A percentile compares a stretch with the other conserved stretches of the same genome.
Conservation (phyloP, 179 eudicot species). For the Pouteria campechiana region DNA sequence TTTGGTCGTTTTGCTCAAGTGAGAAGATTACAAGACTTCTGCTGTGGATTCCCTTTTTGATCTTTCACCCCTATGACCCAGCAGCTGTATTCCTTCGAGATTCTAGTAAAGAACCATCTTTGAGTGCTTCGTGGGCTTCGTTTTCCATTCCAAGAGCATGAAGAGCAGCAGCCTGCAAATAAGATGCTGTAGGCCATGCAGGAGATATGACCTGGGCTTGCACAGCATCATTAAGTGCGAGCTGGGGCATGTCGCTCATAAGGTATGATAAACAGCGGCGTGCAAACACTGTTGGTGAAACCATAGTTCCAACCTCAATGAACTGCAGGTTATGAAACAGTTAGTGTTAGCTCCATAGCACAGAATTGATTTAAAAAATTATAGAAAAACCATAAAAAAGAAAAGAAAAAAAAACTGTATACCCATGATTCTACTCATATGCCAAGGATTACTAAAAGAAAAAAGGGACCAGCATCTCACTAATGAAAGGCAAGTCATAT, state of each 20-base stretch:
- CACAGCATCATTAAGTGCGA: slow-evolving; percentile 53
- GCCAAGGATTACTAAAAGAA: no score
- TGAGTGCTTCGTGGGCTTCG: slow-evolving; percentile 62
- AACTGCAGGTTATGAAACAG: slow-evolving; percentile 25
- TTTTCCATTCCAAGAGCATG: slow-evolving; percentile 46
- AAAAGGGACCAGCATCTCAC: no score
- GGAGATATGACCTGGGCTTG: slow-evolving; percentile 67
- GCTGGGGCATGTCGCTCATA: slow-evolving; percentile 56
- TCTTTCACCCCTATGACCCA: no score
- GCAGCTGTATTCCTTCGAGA: slow-evolving; percentile 20
- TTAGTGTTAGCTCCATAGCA: no score
- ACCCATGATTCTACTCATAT: no score
- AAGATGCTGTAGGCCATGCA: slow-evolving; percentile 59
- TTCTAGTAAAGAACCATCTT: slow-evolving; percentile 54
- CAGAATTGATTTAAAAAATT: no score
- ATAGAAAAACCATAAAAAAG: no score
- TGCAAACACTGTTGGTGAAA: slow-evolving; percentile 63
- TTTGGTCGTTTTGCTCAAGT: no score
- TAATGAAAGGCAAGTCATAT: no score
- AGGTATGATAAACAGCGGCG: slow-evolving; percentile 66
- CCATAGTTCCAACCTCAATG: slow-evolving; percentile 64
- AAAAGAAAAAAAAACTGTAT: no score
- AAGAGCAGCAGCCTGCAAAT: slow-evolving; percentile 58
- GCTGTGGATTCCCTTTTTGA: no score
- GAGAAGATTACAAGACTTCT: no score